A percentile compares a stretch with the other conserved stretches of the same genome.
Conservation (phyloP, 352 stramenopile genomes). For the Phytophthora fragariaefolia region DNA sequence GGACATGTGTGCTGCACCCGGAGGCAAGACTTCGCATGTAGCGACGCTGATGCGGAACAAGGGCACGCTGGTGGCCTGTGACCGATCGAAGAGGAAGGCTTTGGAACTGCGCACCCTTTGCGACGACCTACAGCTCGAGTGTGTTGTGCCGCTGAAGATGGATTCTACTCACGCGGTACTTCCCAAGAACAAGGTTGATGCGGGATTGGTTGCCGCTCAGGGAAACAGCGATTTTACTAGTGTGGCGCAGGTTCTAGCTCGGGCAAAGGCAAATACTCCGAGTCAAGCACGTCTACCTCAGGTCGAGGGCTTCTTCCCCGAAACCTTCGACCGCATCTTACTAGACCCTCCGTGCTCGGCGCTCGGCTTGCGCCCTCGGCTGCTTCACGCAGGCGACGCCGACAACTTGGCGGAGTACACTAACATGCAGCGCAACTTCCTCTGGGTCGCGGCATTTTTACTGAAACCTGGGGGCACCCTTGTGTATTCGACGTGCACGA, state of each 20-base stretch:
- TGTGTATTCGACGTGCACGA: conserved; percentile 96
- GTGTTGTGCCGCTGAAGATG: conserved; percentile 66
- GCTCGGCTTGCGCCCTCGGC: conserved; percentile 91
- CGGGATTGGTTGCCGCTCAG: conserved; percentile 1
- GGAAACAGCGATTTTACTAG: conserved; percentile 34
- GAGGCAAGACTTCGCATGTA: conserved; percentile 94
- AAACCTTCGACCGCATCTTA: conserved; percentile 95
- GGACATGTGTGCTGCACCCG: conserved; percentile 95
- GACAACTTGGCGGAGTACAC: conserved; percentile 79
- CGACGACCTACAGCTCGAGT: conserved; percentile 61
- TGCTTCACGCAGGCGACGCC: conserved; percentile 82
- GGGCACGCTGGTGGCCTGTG: conserved; percentile 86
- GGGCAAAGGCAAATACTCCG: conserved; percentile 44
- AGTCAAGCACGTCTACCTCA: conserved; percentile 73
- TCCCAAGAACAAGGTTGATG: conserved; percentile 45
- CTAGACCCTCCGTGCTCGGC: conserved; percentile 94
- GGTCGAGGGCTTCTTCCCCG: conserved; percentile 88
- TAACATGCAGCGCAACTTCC: conserved; percentile 90
- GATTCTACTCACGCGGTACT: conserved; percentile 92
- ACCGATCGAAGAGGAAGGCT: conserved; percentile 92
- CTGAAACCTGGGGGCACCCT: conserved; percentile 92
- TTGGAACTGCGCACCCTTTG: conserved; percentile 84
- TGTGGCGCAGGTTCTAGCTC: conserved; percentile 71
- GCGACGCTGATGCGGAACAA: conserved; percentile 92
- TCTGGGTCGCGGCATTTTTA: conserved; percentile 87